Percentiles rank a stretch among this genome's conserved stretches.
Evolutionary conservation across 2,329 filamentous ascomycete genomes (phyloP).

Genomic region (Pyrenophora graminea): DNA sequence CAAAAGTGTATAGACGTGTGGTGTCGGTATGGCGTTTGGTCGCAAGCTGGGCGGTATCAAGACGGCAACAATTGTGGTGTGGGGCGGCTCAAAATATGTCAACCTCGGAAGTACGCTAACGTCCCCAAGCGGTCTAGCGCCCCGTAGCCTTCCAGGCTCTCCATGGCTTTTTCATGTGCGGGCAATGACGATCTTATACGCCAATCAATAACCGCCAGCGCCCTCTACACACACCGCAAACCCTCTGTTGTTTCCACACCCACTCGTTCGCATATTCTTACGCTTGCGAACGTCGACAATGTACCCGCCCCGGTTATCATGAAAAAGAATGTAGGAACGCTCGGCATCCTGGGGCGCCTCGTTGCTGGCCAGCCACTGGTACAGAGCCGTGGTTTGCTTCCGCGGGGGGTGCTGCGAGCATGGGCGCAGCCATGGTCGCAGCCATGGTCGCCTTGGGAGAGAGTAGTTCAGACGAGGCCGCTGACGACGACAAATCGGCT

Average conservation of each 20-base stretch:
- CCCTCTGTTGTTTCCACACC: slow-evolving; percentile 4
- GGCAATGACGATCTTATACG: slow-evolving; percentile 21
- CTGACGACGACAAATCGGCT: slow-evolving; percentile 4
- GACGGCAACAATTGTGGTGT: slow-evolving; percentile 3
- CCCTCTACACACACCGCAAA: slow-evolving; percentile 11
- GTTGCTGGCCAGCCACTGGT: slow-evolving; percentile 33
- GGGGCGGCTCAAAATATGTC: slow-evolving; percentile 24
- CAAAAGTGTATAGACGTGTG: not conserved
- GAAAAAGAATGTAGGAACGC: slow-evolving; percentile 50
- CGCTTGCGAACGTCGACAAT: slow-evolving; percentile 32
- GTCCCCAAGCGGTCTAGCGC: slow-evolving; percentile 12
- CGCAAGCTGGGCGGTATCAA: not conserved
- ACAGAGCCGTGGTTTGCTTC: slow-evolving; percentile 18
- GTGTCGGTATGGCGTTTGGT: slow-evolving; percentile 2
- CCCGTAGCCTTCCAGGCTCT: slow-evolving; percentile 1
- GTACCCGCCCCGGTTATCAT: slow-evolving; percentile 45
- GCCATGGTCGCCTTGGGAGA: slow-evolving; percentile 11
- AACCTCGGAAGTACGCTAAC: slow-evolving; percentile 18
- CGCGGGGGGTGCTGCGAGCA: slow-evolving; percentile 14
- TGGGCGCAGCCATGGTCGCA: slow-evolving; percentile 16
- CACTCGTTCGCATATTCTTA: slow-evolving; percentile 5
- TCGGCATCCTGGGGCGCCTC: slow-evolving; percentile 40
- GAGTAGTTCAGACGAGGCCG: slow-evolving; percentile 3
- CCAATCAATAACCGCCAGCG: slow-evolving; percentile 5
- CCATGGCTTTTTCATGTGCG: slow-evolving; percentile 14